Evolutionary conservation across 179 eudicot genomes (phyloP).

Genomic region (Heliamphora pulchella): DNA sequence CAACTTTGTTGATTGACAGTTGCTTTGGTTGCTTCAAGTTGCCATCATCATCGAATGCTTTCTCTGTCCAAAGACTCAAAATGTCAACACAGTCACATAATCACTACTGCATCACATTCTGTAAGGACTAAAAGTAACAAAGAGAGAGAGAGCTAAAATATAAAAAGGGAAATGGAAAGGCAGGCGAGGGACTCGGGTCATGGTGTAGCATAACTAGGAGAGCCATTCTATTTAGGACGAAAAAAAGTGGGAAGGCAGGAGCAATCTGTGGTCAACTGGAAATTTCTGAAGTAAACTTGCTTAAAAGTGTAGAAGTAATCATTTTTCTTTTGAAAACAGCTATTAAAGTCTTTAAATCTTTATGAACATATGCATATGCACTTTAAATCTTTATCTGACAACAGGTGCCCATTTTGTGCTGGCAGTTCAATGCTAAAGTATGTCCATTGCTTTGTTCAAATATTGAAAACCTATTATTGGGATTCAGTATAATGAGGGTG

Average conservation of each 20-base stretch:
- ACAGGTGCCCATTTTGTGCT: too few relatives aligned
- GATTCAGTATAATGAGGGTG: too few relatives aligned
- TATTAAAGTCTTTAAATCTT: too few relatives aligned
- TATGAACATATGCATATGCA: too few relatives aligned
- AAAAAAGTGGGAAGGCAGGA: not conserved
- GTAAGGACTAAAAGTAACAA: not conserved
- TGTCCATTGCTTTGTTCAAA: too few relatives aligned
- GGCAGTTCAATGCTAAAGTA: too few relatives aligned
- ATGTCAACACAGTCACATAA: not conserved
- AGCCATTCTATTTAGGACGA: not conserved
- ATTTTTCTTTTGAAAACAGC: not conserved
- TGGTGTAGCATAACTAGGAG: not conserved
- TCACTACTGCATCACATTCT: not conserved
- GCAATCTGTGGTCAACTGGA: not conserved
- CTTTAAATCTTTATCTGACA: too few relatives aligned
- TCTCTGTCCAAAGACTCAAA: slow-evolving; percentile 43
- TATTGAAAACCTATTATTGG: too few relatives aligned
- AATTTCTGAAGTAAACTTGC: too few relatives aligned
- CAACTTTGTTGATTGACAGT: slow-evolving; percentile 94
- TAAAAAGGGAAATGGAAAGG: not conserved
- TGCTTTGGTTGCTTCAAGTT: slow-evolving; percentile 81
- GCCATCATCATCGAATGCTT: slow-evolving; percentile 84
- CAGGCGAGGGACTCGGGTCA: not conserved
- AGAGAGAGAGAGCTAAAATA: not conserved
- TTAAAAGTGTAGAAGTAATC: not conserved